Evolutionary conservation across 768 basidiomycete genomes (phyloP).

Genomic region (Boletus tomentosulus): DNA sequence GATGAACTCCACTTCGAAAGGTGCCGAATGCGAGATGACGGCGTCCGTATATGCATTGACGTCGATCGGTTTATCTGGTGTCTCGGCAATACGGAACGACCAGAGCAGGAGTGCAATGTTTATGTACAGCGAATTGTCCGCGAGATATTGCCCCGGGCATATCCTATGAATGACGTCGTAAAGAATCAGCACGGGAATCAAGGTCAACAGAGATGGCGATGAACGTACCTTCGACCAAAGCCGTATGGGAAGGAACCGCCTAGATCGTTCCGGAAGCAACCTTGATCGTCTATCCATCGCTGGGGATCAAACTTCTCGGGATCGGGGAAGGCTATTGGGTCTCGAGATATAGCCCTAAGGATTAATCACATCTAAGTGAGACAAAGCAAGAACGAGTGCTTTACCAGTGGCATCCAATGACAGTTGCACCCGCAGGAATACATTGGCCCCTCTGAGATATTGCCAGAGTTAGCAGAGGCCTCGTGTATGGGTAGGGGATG

Average conservation of each 20-base stretch:
- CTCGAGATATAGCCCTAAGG: slow-evolving; percentile 17
- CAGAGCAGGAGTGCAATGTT: slow-evolving; percentile 58
- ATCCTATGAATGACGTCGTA: slow-evolving; percentile 31
- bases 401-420: slow-evolving; percentile 19
- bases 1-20: slow-evolving; percentile 36
- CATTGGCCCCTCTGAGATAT: slow-evolving; percentile 14
- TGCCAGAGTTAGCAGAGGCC: background rate
- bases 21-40: slow-evolving; percentile 51
- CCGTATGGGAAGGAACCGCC: slow-evolving; percentile 41
- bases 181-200: background rate
- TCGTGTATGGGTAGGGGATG: background rate
- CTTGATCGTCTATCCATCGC: slow-evolving; percentile 44
- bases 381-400: background rate
- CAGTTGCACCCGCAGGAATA: slow-evolving; percentile 20
- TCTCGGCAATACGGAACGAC: slow-evolving; percentile 52
- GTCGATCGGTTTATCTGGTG: slow-evolving; percentile 51
- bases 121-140: slow-evolving; percentile 45
- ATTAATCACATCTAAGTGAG: background rate
- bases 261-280: slow-evolving; percentile 15
- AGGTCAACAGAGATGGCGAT: background rate
- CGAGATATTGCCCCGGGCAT: slow-evolving; percentile 59
- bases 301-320: slow-evolving; percentile 45
- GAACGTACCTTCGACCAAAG: slow-evolving; percentile 39
- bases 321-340: slow-evolving; percentile 17
- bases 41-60: slow-evolving; percentile 50